These are phyloP conservation scores for Erythrobasidium hasegawianum DNA, from an alignment of 1,284 basidiomycete genomes.

Conservation along the genomic window DNA sequence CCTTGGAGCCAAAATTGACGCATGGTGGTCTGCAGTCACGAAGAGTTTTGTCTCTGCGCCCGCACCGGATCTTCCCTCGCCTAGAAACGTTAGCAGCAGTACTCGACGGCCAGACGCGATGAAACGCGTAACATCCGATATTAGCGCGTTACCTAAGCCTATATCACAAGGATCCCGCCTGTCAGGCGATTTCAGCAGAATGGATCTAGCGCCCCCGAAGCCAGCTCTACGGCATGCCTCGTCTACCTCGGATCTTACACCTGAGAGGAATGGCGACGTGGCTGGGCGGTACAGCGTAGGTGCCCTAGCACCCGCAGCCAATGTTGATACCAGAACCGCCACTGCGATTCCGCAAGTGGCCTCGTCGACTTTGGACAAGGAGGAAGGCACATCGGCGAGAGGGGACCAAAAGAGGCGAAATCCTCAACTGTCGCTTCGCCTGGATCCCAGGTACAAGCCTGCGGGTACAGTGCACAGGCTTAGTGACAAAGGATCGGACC, in stretches of 20 bases:
- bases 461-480: slow-evolving; percentile 19
- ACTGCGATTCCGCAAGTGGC: too few species aligned
- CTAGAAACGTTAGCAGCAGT: too few species aligned
- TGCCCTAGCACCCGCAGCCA: slow-evolving; percentile 42
- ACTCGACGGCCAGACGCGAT: too few species aligned
- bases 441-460: slow-evolving; percentile 38
- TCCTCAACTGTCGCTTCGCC: slow-evolving; percentile 44
- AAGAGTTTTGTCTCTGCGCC: slow-evolving; percentile 42
- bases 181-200: too few species aligned
- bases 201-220: background rate
- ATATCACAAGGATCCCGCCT: too few species aligned
- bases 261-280: slow-evolving; percentile 5
- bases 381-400: slow-evolving; percentile 25
- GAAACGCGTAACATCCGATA: too few species aligned
- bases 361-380: too few species aligned
- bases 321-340: slow-evolving; percentile 8
- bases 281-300: slow-evolving; percentile 21
- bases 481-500: slow-evolving; percentile 4
- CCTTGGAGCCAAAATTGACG: slow-evolving; percentile 46
- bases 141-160: too few species aligned
- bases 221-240: slow-evolving; percentile 38
- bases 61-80: too few species aligned
- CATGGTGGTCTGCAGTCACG: slow-evolving; percentile 48
- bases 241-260: slow-evolving; percentile 38
- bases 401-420: slow-evolving; percentile 38